These are phyloP conservation scores for Vitis hybrid DNA, from an alignment of 177 flowering plant genomes.

Conservation along the genomic window DNA sequence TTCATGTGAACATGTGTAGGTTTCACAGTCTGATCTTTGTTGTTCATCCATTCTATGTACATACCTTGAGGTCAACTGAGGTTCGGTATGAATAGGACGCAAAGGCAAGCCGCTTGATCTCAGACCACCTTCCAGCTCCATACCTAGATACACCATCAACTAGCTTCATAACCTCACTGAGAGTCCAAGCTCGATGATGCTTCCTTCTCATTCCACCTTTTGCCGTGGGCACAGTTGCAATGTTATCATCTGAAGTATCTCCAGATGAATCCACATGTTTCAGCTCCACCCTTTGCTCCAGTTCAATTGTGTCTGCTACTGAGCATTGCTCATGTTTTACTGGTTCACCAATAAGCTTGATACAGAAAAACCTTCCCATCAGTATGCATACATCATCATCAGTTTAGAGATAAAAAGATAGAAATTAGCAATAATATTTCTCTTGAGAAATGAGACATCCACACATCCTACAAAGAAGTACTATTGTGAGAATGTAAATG, in stretches of 20 bases:
- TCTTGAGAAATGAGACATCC: background rate
- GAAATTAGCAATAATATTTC: background rate
- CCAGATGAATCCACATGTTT: conserved; percentile 36
- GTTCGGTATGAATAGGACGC: conserved; percentile 84
- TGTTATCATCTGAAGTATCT: conserved; percentile 44
- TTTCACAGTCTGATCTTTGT: background rate
- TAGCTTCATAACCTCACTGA: conserved; percentile 77
- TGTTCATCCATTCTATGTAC: background rate
- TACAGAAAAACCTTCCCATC: too few relatives aligned
- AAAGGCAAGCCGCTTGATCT: conserved; percentile 84
- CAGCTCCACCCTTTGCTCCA: conserved; percentile 25
- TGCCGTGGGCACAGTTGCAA: conserved; percentile 46
- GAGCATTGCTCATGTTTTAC: conserved; percentile 26
- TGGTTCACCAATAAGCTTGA: conserved; percentile 32
- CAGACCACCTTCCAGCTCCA: conserved; percentile 99
- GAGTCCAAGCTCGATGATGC: conserved; percentile 95
- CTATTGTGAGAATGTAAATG: too few relatives aligned
- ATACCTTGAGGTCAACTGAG: conserved; percentile 95
- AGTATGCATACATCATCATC: background rate
- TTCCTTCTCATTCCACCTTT: conserved; percentile 79
- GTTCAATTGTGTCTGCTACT: conserved; percentile 19
- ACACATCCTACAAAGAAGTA: too few relatives aligned
- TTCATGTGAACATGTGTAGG: background rate
- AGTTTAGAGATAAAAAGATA: background rate
- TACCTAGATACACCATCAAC: conserved; percentile 90